Evolutionary conservation across 768 basidiomycete species (phyloP).

Genomic region (Podaxis sp.): DNA sequence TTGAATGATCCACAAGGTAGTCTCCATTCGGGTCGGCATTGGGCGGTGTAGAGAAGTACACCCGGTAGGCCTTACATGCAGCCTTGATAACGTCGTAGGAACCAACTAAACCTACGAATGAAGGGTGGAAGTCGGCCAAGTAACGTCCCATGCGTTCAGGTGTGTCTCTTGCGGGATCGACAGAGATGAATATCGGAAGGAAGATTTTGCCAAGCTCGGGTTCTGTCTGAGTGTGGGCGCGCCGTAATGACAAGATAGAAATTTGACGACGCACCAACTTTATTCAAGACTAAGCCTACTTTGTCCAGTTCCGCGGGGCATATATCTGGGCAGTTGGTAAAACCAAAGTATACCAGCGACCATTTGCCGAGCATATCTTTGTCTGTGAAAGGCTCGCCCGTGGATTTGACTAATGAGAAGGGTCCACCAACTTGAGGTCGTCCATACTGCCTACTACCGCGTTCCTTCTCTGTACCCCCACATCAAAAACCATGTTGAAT

Average conservation of each 20-base stretch:
- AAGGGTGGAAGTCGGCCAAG: slow-evolving; percentile 85
- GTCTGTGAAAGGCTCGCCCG: slow-evolving; percentile 73
- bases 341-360: slow-evolving; percentile 96
- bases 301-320: slow-evolving; percentile 98
- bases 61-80: slow-evolving; percentile 92
- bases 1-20: slow-evolving; percentile 95
- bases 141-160: slow-evolving; percentile 57
- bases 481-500: neutral
- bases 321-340: slow-evolving; percentile 99
- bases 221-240: slow-evolving; percentile 38
- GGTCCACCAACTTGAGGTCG: slow-evolving; percentile 90
- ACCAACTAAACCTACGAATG: slow-evolving; percentile 85
- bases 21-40: slow-evolving; percentile 84
- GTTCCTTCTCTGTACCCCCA: slow-evolving; percentile 59
- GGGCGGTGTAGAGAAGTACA: slow-evolving; percentile 96
- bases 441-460: slow-evolving; percentile 69
- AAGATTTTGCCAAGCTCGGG: slow-evolving; percentile 66
- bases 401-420: slow-evolving; percentile 68
- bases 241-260: neutral
- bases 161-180: slow-evolving; percentile 91
- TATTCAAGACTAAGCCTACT: slow-evolving; percentile 71
- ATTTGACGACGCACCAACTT: slow-evolving; percentile 52
- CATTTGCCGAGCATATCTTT: slow-evolving; percentile 84
- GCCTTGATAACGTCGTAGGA: slow-evolving; percentile 78
- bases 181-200: slow-evolving; percentile 91